Evolutionary conservation across 495 filamentous ascomycete genomes (phyloP), one percentile per base, ranked within the genome.

Genomic region (Platismatia glauca): DNA sequence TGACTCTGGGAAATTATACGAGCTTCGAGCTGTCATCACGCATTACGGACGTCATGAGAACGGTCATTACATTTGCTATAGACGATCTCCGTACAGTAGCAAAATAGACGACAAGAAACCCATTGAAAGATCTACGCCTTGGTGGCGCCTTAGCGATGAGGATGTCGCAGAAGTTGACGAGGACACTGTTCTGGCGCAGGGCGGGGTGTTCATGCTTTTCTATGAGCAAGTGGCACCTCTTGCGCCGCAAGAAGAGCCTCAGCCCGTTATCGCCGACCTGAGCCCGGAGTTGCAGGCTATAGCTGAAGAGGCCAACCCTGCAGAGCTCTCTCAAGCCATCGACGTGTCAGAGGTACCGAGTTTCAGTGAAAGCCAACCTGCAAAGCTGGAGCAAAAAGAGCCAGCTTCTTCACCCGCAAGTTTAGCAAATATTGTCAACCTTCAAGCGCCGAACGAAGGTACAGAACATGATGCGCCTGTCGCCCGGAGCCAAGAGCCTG

Each of bases 191-290:
- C 79, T 96, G 58, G 77, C 74, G 3, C 89, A 93, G 67, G 83
- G 85, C n/a, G 91, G 88, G 18, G 93, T 88, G 1, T 97, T 97
- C 69, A 97, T 98, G 93, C 79, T 97, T 12, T 97, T 98, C 74
- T 98, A 97, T 68, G 94, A 98, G 64, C 62, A 59, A 58, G 29
- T 65, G 24, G 33, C 20, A 37, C 33, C 41, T 58, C 35, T 52
- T 35, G 11, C 43, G 12, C 20, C 53, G 29, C 24, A 52, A 37
- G 27, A 48, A 33, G 41, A 39, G 24, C 39, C 22, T 39, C 39
- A 33, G 31, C 41, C 53, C 18, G 31, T 35, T 15, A 18, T 3
- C 20, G 11, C 29, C n/a, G 58, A 60, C 43, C 20, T 7, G 34
- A 9, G 3, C 15, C 29, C 3, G n/a, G 61, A 57, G 31, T 31